Percentiles rank a stretch among this genome's conserved stretches.
phyloP scores from a whole-genome alignment of 2,329 filamentous ascomycete species.

The Arthrocladium fulminans region DNA sequence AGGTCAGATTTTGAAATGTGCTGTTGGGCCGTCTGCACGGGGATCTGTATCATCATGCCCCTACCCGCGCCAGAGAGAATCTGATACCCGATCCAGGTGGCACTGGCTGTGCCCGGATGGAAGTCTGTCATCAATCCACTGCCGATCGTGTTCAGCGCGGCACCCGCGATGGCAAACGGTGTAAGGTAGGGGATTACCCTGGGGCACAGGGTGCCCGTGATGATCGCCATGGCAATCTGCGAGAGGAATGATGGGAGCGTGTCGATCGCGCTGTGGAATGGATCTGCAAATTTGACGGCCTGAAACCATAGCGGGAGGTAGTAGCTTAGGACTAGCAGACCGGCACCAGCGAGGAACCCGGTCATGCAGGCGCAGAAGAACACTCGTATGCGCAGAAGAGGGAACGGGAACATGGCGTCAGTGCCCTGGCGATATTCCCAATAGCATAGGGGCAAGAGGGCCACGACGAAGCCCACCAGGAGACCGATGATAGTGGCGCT shows the following conservation, averaged over 20 bases:
- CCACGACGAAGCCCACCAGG: slow-evolving; percentile 26
- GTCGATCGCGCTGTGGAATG: slow-evolving; percentile 22
- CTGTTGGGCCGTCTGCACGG: slow-evolving; percentile 19
- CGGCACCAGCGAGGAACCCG: slow-evolving; percentile 17
- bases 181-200: slow-evolving; percentile 18
- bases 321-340: slow-evolving; percentile 20
- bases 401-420: slow-evolving; percentile 22
- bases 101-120: slow-evolving; percentile 17
- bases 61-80: slow-evolving; percentile 23
- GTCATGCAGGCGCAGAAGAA: slow-evolving; percentile 17
- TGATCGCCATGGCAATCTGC: slow-evolving; percentile 14
- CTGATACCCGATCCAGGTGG: slow-evolving; percentile 27
- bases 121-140: slow-evolving; percentile 24
- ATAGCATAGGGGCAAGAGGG: slow-evolving; percentile 24
- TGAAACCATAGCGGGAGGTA: slow-evolving; percentile 26
- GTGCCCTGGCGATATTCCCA: slow-evolving; percentile 24
- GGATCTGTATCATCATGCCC: slow-evolving; percentile 22
- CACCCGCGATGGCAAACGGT: slow-evolving; percentile 22
- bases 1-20: slow-evolving; percentile 16
- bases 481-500: slow-evolving; percentile 31
- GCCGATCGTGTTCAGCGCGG: slow-evolving; percentile 22
- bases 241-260: slow-evolving; percentile 21
- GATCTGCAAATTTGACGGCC: slow-evolving; percentile 20
- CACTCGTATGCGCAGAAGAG: slow-evolving; percentile 16
- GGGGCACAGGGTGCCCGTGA: slow-evolving; percentile 17